These are phyloP conservation scores for Sugiyamaella valdiviana DNA, from an alignment of 805 yeast genomes.

Conservation along the genomic window DNA sequence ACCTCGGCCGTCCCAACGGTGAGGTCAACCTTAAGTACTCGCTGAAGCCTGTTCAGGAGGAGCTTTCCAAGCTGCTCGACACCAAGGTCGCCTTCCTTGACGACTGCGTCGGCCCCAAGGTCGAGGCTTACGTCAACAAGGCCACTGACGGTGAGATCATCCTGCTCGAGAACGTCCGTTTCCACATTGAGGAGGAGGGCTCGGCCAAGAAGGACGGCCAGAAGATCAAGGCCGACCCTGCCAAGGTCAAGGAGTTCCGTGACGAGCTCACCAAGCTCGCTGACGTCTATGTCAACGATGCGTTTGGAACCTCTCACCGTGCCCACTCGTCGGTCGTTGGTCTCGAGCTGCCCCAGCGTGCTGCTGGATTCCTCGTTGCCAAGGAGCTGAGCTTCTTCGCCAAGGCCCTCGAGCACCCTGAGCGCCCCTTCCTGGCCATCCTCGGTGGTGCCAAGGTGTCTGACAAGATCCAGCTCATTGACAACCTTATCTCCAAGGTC, in stretches of 20 bases:
- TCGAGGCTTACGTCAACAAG: constrained; percentile 67
- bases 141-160: constrained; percentile 77
- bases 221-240: constrained; percentile 88
- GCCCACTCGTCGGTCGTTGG: constrained; percentile 99
- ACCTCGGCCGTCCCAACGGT: constrained; percentile 99
- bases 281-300: constrained; percentile 95
- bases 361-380: constrained; percentile 97
- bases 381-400: constrained; percentile 97
- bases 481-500: constrained; percentile 87
- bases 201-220: constrained; percentile 89
- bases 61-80: constrained; percentile 71
- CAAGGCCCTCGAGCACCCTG: constrained; percentile 97
- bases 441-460: constrained; percentile 99
- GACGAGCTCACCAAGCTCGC: constrained; percentile 83
- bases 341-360: constrained; percentile 88
- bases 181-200: constrained; percentile 88
- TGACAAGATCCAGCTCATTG: constrained; percentile 97
- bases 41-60: constrained; percentile 86
- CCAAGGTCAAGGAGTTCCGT: constrained; percentile 82
- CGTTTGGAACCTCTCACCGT: constrained; percentile 99
- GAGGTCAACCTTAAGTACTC: constrained; percentile 80
- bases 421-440: constrained; percentile 96
- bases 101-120: constrained; percentile 92
- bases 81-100: constrained; percentile 70
- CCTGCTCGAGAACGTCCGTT: constrained; percentile 94